phyloP scores from a whole-genome alignment of 352 stramenopile species.

The Plasmopara halstedii region DNA sequence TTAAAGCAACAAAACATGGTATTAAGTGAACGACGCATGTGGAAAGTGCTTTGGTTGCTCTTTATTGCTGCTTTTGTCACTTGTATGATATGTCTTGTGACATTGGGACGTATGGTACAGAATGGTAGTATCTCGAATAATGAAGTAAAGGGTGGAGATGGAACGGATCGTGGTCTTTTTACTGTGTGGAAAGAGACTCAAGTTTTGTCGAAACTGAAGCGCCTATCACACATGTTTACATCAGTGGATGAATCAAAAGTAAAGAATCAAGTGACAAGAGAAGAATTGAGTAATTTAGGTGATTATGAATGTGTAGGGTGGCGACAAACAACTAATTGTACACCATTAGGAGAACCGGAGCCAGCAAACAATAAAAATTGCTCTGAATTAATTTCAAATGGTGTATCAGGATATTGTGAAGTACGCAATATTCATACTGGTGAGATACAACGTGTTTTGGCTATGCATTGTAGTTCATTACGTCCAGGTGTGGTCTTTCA shows the following conservation, averaged over 20 bases:
- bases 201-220: conserved; percentile 36
- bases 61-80: conserved; percentile 39
- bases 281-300: conserved; percentile 24
- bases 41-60: conserved; percentile 38
- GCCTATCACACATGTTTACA: conserved; percentile 32
- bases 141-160: conserved; percentile 22
- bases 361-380: conserved; percentile 36
- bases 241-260: conserved; percentile 17
- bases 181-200: conserved; percentile 29
- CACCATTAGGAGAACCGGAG: conserved; percentile 30
- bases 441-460: conserved; percentile 36
- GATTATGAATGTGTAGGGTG: conserved; percentile 59
- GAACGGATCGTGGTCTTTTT: conserved; percentile 23
- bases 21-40: conserved; percentile 21
- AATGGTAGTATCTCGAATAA: conserved; percentile 37
- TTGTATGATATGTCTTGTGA: conserved; percentile 46
- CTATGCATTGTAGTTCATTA: conserved; percentile 60
- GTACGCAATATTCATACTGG: conserved; percentile 35
- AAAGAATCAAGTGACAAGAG: conserved; percentile 10
- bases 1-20: conserved; percentile 6
- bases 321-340: conserved; percentile 45
- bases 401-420: conserved; percentile 49
- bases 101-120: conserved; percentile 40
- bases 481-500: conserved; percentile 33
- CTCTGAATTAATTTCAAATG: conserved; percentile 24